Evolutionary conservation across 2,329 filamentous ascomycete species (phyloP), one percentile per base, ranked within the genome.

Genomic region (Aureobasidium sp.): DNA sequence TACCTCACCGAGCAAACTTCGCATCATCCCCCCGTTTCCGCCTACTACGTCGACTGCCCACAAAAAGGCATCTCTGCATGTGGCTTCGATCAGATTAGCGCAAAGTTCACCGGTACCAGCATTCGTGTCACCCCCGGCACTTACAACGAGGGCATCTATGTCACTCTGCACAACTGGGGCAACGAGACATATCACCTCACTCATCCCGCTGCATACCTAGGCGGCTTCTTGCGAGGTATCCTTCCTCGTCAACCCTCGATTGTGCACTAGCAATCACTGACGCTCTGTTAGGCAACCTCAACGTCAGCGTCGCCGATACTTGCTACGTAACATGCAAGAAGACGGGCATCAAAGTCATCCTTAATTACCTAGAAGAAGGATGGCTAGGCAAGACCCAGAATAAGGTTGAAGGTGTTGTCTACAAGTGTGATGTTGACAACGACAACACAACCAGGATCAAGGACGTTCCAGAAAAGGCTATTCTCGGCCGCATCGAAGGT

Each of bases 1-100:
- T 99, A 95, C 72, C 81, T 99, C 63, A 97, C 94, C 27, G 94
- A 99, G 75, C 94, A 99, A 76, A 99, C 94, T 9, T 96, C 91
- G 8, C 94, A 99, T 69, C 94, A 99, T 74, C 94, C 94, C 35
- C 94, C 94, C 10, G 93, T 99, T 65, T 97, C 93, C 67, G 94
- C 94, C 15, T 99, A 95, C 74, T 93, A 89, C 73, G 86, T 96
- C 65, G 87, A 91, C 70, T 99, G 94, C 70, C 91, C 92, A 0
- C 89, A 95, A 66, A 92, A 90, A 71, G 94, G 93, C 29, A 82
- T 99, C 65, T 85, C 84, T 38, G 94, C 94, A 17, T 83, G 88
- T 61, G 94, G 94, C 1, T 99, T 93, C 70, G 94, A 99, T 70
- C 94, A 99, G 77, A 86, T 99, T 68, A 93, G 89, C 67, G 94